Evolutionary conservation across 768 basidiomycete species (phyloP), one percentile per base, ranked within the genome.

Genomic region (Fomitopsis pulvina): DNA sequence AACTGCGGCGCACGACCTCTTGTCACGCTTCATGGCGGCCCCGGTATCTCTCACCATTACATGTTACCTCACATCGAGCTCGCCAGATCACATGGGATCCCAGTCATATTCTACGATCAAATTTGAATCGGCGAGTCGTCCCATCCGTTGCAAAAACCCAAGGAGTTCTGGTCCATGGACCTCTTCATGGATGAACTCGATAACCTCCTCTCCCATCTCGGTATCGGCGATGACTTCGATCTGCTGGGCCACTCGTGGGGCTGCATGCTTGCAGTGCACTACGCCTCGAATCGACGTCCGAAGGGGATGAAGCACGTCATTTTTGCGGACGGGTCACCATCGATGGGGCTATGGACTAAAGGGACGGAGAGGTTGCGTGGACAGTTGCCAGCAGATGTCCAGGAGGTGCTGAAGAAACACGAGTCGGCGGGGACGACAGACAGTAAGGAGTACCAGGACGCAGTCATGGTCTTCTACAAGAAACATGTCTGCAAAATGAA

Each of bases 101-200:
- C 74, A 1, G 67, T 81, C 55, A 56, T 83, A 34, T 56, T 79
- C 41, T 81, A 81, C 62, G 67, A 68, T 58, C 80, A 81, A 57
- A 50, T 82, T 40, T 80, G 79, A 7, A 70, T 63, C 48, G 78
- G 78, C n/a, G 62, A 63, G 22, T 81, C 79, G 11, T 78, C 78
- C 8, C 77, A 79, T 54, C 66, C 80, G 18, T 72, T 60, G 8
- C 74, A 79, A 52, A 79, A 76, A 55, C 66, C 58, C 5, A 67
- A 65, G 12, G 68, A 72, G 27, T 81, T 82, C 64, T 80, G 78
- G 78, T 76, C 68, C 16, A 59, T 65, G 25, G 60, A 71, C 47
- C 66, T 81, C 4, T 80, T 79, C 65, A 61, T 77, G 54, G 67
- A 75, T 52, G 75, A 82, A 63, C 71, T 80, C 29, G 68, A 69